A percentile compares a stretch with the other conserved stretches of the same genome.
Evolutionary conservation across 371 early-diverging fungal genomes (phyloP).

Genomic region (Capillidium heterosporum): DNA sequence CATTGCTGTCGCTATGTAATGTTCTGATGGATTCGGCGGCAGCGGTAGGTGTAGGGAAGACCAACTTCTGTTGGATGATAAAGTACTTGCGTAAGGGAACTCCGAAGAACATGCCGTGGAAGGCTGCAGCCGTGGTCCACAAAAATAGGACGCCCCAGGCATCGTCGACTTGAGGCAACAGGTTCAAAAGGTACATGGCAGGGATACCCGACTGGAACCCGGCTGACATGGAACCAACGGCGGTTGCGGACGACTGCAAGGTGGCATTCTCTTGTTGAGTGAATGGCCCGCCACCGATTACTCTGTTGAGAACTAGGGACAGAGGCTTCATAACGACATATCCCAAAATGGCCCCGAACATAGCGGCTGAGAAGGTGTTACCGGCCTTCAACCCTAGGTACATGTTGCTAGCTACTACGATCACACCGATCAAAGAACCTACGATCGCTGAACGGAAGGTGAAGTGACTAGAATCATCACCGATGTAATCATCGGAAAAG

Average conservation of each 20-base stretch:
- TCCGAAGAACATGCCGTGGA: slow-evolving; percentile 56
- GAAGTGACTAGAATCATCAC: not conserved
- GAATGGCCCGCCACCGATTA: slow-evolving; percentile 36
- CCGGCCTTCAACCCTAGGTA: slow-evolving; percentile 27
- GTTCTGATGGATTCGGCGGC: slow-evolving; percentile 44
- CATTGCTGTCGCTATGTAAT: slow-evolving; percentile 29
- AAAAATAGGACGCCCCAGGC: slow-evolving; percentile 28
- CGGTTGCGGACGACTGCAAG: slow-evolving; percentile 46
- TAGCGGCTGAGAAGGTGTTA: slow-evolving; percentile 24
- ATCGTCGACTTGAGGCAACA: slow-evolving; percentile 20
- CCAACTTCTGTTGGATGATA: slow-evolving; percentile 43
- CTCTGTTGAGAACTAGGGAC: slow-evolving; percentile 19
- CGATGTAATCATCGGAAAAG: no score
- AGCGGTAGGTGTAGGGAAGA: slow-evolving; percentile 52
- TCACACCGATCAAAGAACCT: slow-evolving; percentile 21
- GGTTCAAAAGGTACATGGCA: slow-evolving; percentile 40
- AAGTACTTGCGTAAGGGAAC: slow-evolving; percentile 51
- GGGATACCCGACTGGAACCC: slow-evolving; percentile 51
- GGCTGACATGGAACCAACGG: slow-evolving; percentile 48
- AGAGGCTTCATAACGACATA: slow-evolving; percentile 45
- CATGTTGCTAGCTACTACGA: slow-evolving; percentile 27
- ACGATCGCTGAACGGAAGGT: slow-evolving; percentile 19
- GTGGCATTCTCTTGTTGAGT: slow-evolving; percentile 49
- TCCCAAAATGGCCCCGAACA: slow-evolving; percentile 48
- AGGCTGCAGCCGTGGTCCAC: slow-evolving; percentile 39